These are phyloP conservation scores for Sordariomycetes sp. DNA, from an alignment of 2,329 filamentous ascomycete genomes.

Conservation along the genomic window DNA sequence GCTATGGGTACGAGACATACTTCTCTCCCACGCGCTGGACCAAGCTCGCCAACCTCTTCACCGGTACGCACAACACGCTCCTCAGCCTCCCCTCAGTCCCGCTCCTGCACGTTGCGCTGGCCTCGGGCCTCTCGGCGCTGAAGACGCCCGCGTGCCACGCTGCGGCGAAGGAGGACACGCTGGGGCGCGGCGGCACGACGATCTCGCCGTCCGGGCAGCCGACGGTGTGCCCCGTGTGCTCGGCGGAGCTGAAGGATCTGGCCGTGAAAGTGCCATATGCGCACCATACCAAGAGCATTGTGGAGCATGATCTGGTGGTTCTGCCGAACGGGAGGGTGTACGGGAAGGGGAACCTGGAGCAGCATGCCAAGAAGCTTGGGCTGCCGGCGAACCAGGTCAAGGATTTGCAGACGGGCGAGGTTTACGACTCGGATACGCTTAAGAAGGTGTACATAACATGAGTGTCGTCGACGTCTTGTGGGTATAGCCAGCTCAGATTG, in stretches of 20 bases:
- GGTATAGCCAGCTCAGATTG: not conserved
- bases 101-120: constrained; percentile 81
- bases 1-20: constrained; percentile 30
- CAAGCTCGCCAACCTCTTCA: constrained; percentile 69
- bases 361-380: constrained; percentile 71
- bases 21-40: constrained; percentile 53
- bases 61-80: constrained; percentile 75
- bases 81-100: constrained; percentile 74
- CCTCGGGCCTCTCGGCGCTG: constrained; percentile 82
- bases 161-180: constrained; percentile 6
- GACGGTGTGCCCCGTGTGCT: constrained; percentile 84
- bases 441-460: constrained; percentile 90
- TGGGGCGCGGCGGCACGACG: constrained; percentile 3
- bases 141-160: constrained; percentile 88
- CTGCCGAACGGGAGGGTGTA: constrained; percentile 84
- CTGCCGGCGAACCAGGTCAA: constrained; percentile 56
- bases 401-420: constrained; percentile 66
- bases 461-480: not conserved
- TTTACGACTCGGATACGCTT: constrained; percentile 50
- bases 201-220: constrained; percentile 7
- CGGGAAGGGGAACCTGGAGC: constrained; percentile 60
- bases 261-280: constrained; percentile 86
- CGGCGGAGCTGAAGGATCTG: constrained; percentile 85
- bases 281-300: constrained; percentile 86
- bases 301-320: constrained; percentile 77